Evolutionary conservation across 2,329 filamentous ascomycete genomes (phyloP).

Genomic region (Chrysosporium queenslandicum): DNA sequence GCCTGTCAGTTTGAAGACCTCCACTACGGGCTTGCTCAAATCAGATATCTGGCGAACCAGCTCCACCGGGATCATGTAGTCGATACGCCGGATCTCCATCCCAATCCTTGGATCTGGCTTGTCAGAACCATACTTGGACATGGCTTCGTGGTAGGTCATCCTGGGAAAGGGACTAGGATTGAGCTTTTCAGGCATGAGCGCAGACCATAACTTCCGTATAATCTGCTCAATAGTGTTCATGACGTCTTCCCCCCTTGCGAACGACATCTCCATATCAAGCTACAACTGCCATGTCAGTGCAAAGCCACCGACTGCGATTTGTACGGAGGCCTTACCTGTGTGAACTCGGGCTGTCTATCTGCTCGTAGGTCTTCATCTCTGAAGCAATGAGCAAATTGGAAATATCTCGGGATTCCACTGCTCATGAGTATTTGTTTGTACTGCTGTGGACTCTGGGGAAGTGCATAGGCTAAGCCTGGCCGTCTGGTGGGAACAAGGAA

Average conservation of each 20-base stretch:
- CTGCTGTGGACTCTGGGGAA: constrained; percentile 94
- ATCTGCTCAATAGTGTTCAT: constrained; percentile 49
- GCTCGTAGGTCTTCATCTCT: constrained; percentile 87
- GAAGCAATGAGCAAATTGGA: constrained; percentile 89
- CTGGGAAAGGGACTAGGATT: constrained; percentile 44
- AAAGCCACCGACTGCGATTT: background rate
- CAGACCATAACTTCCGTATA: constrained; percentile 46
- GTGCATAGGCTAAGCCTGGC: constrained; percentile 68
- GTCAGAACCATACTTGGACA: constrained; percentile 73
- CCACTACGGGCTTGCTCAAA: constrained; percentile 58
- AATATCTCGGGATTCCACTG: constrained; percentile 70
- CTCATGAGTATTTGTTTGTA: constrained; percentile 98
- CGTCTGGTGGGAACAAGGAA: constrained; percentile 83
- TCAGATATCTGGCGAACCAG: constrained; percentile 67
- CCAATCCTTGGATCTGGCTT: constrained; percentile 81
- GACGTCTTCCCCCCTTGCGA: constrained; percentile 61
- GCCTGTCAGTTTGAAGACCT: constrained; percentile 56
- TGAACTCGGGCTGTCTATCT: constrained; percentile 93
- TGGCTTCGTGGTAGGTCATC: constrained; percentile 65
- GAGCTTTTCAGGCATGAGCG: constrained; percentile 38
- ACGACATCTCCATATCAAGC: constrained; percentile 91
- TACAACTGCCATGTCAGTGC: constrained; percentile 28
- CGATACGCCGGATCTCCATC: constrained; percentile 56
- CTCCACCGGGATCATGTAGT: constrained; percentile 51
- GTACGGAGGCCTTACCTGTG: constrained; percentile 53